Conservation (phyloP, 495 filamentous ascomycete species). For the Xylaria palmicola region DNA sequence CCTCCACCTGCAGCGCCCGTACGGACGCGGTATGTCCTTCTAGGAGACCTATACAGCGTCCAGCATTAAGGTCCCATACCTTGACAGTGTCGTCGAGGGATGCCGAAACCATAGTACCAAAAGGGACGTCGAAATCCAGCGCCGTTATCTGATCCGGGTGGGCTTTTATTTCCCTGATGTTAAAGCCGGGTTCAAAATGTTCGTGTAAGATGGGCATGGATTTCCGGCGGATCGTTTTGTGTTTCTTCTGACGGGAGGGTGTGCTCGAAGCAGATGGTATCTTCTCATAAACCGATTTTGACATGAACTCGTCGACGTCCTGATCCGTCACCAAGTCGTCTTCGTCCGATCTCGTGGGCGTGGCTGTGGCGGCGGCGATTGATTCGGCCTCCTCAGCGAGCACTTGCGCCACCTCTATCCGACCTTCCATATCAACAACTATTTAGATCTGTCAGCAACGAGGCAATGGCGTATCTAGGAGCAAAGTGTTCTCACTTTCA, state of each 20-base stretch:
- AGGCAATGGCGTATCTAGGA: constrained; percentile 9
- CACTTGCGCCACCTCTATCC: constrained; percentile 81
- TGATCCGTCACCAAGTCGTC: constrained; percentile 48
- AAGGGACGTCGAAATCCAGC: constrained; percentile 93
- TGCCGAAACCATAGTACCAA: constrained; percentile 92
- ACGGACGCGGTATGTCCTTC: constrained; percentile 97
- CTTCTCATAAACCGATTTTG: constrained; percentile 95
- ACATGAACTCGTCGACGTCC: constrained; percentile 82
- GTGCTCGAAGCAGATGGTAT: constrained; percentile 63
- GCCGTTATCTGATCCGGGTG: constrained; percentile 88
- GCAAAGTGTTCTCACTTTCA: constrained; percentile 59
- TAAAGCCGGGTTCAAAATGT: constrained; percentile 86
- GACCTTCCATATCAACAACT: constrained; percentile 83
- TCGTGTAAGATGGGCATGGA: constrained; percentile 96
- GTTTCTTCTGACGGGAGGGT: constrained; percentile 56
- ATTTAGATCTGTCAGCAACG: constrained; percentile 23
- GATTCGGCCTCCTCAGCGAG: constrained; percentile 68
- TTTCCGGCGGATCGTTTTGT: constrained; percentile 65
- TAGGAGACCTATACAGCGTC: constrained; percentile 83
- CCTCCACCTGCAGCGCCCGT: constrained; percentile 87
- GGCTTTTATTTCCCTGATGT: constrained; percentile 82
- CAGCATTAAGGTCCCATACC: constrained; percentile 94
- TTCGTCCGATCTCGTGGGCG: constrained; percentile 56
- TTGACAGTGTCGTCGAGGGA: constrained; percentile 94
- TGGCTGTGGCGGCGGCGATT: constrained; percentile 45